Percentiles rank a stretch among this genome's conserved stretches.
These are phyloP conservation scores for Aureobasidium sp. DNA, from an alignment of 2,329 filamentous ascomycete genomes.

Conservation along the genomic window DNA sequence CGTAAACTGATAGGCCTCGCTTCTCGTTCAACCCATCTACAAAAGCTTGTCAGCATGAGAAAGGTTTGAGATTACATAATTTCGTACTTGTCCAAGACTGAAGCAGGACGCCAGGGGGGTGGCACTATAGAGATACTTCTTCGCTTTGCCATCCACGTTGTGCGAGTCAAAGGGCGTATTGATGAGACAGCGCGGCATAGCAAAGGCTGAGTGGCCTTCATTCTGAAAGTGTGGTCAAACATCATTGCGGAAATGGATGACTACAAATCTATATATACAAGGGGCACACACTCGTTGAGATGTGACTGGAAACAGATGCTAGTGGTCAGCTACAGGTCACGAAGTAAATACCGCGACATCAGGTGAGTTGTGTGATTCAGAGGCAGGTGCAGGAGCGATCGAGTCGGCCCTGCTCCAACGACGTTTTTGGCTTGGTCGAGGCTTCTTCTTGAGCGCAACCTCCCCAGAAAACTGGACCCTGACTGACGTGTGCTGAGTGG, in stretches of 20 bases:
- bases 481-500: not conserved
- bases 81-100: conserved; percentile 53
- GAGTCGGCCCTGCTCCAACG: conserved; percentile 7
- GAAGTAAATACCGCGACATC: conserved; percentile 1
- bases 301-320: not conserved
- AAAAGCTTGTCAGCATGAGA: conserved; percentile 10
- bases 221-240: conserved; percentile 1
- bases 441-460: not conserved
- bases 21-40: conserved; percentile 86
- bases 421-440: not conserved
- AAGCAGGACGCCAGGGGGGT: conserved; percentile 53
- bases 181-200: conserved; percentile 5
- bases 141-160: conserved; percentile 10
- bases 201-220: conserved; percentile 7
- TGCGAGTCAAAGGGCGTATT: conserved; percentile 6
- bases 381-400: not conserved
- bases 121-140: conserved; percentile 25
- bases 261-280: not conserved
- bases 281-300: not conserved
- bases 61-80: not conserved
- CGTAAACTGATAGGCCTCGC: conserved; percentile 92
- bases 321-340: conserved; percentile 1
- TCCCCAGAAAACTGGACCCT: conserved; percentile 9
- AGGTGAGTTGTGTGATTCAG: conserved; percentile 9
- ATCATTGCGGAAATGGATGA: not conserved